Conservation (phyloP, 2,329 filamentous ascomycete species). For the Bipolaris oryzae region DNA sequence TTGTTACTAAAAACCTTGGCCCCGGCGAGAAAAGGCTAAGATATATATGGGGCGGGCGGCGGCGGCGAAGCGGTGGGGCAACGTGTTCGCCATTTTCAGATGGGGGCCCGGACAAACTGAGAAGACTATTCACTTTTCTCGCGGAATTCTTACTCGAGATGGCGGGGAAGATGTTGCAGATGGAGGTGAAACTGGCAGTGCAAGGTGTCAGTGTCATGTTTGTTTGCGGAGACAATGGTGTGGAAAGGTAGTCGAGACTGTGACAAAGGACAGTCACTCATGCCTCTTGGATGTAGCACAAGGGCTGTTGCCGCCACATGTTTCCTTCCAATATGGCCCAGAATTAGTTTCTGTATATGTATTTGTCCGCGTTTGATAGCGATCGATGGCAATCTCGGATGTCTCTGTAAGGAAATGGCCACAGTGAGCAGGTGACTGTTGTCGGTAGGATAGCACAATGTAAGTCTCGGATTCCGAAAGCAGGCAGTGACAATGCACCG, state of each 20-base stretch:
- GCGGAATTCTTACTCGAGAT: too few relatives aligned
- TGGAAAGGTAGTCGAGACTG: neutral
- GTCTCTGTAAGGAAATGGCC: neutral
- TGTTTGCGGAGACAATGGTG: conserved; percentile 53
- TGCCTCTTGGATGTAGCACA: too few relatives aligned
- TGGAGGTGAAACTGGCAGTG: conserved; percentile 52
- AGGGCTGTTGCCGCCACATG: too few relatives aligned
- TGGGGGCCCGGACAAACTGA: too few relatives aligned
- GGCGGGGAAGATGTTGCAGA: conserved; percentile 49
- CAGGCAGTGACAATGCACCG: neutral
- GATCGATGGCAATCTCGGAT: neutral
- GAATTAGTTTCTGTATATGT: conserved; percentile 65
- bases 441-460: conserved; percentile 61
- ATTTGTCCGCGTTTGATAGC: neutral
- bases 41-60: conserved; percentile 17
- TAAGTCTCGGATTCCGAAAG: neutral
- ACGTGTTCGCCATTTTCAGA: conserved; percentile 57
- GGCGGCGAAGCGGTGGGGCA: conserved; percentile 50
- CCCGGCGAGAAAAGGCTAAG: conserved; percentile 1
- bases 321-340: conserved; percentile 60
- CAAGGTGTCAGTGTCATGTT: conserved; percentile 56
- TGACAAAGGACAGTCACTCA: too few relatives aligned
- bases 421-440: conserved; percentile 51
- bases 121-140: too few relatives aligned
- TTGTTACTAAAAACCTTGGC: conserved; percentile 16